Evolutionary conservation across 805 yeast species (phyloP), one percentile per base, ranked within the genome.

Genomic region (Pichia pseudocactophila): DNA sequence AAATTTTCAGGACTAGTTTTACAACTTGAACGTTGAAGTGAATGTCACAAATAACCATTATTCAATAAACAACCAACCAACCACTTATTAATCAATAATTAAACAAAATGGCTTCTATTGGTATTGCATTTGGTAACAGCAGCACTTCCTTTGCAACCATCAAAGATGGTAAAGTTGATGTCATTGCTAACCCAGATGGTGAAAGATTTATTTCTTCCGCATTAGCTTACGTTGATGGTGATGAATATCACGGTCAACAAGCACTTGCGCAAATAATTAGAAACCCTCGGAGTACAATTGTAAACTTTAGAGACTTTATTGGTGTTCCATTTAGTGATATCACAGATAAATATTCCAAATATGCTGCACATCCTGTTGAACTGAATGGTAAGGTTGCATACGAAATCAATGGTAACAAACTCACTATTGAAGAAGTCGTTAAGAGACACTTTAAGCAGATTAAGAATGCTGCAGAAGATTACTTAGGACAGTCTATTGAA

Each of bases 161-260:
- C 52, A 68, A 74, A 48, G 97, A 90, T 58, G 97, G 96, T 49
- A 84, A 82, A 63, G 92, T 87, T 50, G 97, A 92, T 61, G 95
- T 92, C 52, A 90, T 92, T 63, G 98, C 98, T 53, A 90, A 92
- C 78, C 96, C 94, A 53, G 98, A 92, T 61, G 98, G 98, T 65
- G 97, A 92, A 69, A 86, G 97, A 70, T 76, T 90, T 47, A 92
- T 92, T 61, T 95, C 97, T 48, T 83, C 97, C 25, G 83, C 84
- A 46, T 73, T 92, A 48, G 79, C 97, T 16, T 92, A 89, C 63
- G 88, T 88, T 45, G 96, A 94, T 47, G 82, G 74, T 43, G 97
- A 92, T 62, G 97, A 92, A 70, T 92, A 86, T 69, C 97, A 92
- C 61, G 98, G 98, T 47, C 82, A 87, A 46, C 97, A 92, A 70